Evolutionary conservation across 2,329 filamentous ascomycete genomes (phyloP), one percentile per base, ranked within the genome.

Genomic region (Aureobasidium zeae): DNA sequence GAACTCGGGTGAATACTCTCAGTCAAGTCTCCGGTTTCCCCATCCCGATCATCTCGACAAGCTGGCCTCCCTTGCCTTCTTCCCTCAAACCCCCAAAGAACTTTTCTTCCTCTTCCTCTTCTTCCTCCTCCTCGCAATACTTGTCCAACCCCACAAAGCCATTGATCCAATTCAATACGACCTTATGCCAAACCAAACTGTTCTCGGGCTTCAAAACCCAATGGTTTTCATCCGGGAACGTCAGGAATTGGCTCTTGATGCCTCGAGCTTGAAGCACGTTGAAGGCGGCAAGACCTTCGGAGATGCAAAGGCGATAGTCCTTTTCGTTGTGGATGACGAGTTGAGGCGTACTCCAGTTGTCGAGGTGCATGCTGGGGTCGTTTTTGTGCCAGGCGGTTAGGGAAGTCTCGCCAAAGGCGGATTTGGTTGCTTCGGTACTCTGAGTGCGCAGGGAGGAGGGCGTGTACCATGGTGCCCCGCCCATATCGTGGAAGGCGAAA

Each of bases 131-230:
- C 26, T 63, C 55, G 8, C 61, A 58, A 3, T 58, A 57, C 38
- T 69, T 64, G 17, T 68, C 63, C 45, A 78, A 53, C 1, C 74
- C 76, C 2, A 69, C 70, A 56, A 75, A 70, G 49, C 68, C 69
- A 56, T 79, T 79, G 52, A 83, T 77, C 78, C 84, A 95, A 45
- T 77, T 77, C 21, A 95, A 58, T 12, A 96, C 87, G 46, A 86
- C 83, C 45, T 75, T 75, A 57, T 96, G 87, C 91, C 91, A 96
- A 15, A 93, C 73, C 13, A 95, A 67, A 3, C 80, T 83, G 61
- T 96, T 96, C 64, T 95, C 89, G 0, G 83, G 85, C 60, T 94
- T 94, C 43, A 94, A 58, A 3, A 95, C 87, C 86, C 86, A 83
- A 54, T 84, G 80, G 38, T 79, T 77, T 62, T 86, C 82, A 56